Conservation (phyloP, 2,329 filamentous ascomycete genomes). For the Fusarium mangiferae region DNA sequence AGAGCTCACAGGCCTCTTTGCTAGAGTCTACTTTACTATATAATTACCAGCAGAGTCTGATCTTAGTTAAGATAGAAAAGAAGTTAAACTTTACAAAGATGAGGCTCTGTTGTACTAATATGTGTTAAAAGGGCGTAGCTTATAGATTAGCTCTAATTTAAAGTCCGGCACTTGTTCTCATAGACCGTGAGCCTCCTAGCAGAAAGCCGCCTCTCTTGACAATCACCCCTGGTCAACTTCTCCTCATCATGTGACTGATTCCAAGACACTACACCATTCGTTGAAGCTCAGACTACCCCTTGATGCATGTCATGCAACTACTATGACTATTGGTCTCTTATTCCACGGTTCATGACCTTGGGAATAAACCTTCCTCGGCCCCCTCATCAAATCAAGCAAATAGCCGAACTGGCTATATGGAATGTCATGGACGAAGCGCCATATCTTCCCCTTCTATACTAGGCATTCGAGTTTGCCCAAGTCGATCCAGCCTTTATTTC, state of each 20-base stretch:
- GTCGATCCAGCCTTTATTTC: accelerated
- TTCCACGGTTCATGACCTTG: not conserved
- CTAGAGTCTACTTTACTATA: accelerated
- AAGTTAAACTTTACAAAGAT: accelerated
- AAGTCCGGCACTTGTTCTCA: accelerated
- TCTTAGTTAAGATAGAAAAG: accelerated
- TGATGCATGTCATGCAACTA: accelerated
- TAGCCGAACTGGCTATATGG: too few species aligned
- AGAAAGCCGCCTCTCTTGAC: too few species aligned
- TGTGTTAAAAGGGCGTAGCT: accelerated
- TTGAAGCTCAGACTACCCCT: accelerated
- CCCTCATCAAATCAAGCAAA: too few species aligned
- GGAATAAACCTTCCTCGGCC: not conserved
- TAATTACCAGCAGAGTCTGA: accelerated
- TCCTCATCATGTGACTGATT: too few species aligned
- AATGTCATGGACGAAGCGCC: accelerated
- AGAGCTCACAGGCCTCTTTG: accelerated
- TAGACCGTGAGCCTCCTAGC: accelerated
- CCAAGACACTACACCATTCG: accelerated
- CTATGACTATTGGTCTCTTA: accelerated
- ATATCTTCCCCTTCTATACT: accelerated
- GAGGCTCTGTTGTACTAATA: accelerated
- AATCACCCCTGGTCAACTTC: too few species aligned
- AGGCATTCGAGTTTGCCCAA: accelerated
- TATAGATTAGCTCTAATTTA: accelerated